Evolutionary conservation across 306 rosid species (phyloP).

Genomic region (Abrus precatorius): DNA sequence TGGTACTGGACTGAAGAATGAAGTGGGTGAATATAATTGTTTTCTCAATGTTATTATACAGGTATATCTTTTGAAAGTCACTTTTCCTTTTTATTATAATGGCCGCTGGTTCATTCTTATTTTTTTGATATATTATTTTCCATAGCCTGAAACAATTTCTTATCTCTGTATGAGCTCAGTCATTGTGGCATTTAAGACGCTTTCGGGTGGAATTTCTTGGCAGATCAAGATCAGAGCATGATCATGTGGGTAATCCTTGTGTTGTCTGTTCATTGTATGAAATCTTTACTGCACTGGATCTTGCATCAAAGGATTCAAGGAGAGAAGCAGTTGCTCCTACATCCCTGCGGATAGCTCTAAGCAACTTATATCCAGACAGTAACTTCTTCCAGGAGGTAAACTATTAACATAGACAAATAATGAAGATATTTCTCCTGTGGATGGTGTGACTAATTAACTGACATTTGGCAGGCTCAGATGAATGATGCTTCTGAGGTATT

Average conservation of each 20-base stretch:
- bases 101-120: constrained; percentile 20
- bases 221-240: constrained; percentile 81
- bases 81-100: constrained; percentile 37
- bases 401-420: constrained; percentile 32
- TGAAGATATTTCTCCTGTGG: constrained; percentile 34
- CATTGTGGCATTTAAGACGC: constrained; percentile 88
- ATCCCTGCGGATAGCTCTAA: constrained; percentile 88
- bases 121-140: constrained; percentile 24
- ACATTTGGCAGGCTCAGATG: constrained; percentile 88
- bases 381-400: constrained; percentile 95
- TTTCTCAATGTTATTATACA: constrained; percentile 98
- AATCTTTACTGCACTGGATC: constrained; percentile 74
- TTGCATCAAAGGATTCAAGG: constrained; percentile 68
- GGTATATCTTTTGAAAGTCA: constrained; percentile 55
- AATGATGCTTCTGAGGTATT: constrained; percentile 99
- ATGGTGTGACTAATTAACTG: constrained; percentile 50
- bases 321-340: constrained; percentile 94
- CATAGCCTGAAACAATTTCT: constrained; percentile 47
- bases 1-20: constrained; percentile 95
- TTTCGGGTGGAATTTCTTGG: constrained; percentile 85
- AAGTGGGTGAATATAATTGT: constrained; percentile 99
- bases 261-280: constrained; percentile 94
- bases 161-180: constrained; percentile 65
- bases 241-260: constrained; percentile 92
- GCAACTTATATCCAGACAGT: constrained; percentile 90